Percentiles rank a stretch among this genome's conserved stretches.
phyloP scores from a whole-genome alignment of 306 rosid genomes.

The Gleditsia sinensis region DNA sequence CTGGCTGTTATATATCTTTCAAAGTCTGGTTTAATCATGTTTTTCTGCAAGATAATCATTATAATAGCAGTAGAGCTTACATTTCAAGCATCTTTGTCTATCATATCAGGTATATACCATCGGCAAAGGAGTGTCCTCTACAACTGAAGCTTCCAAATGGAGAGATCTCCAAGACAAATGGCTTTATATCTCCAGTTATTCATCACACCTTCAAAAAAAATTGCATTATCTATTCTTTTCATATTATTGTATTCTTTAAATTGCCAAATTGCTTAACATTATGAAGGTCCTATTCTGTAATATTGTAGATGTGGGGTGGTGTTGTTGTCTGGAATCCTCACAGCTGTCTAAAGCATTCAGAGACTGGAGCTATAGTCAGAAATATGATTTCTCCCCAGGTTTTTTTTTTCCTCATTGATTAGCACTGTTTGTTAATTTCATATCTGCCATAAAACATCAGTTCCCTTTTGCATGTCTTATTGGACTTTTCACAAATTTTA shows the following conservation, averaged over 20 bases:
- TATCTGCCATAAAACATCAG: background rate
- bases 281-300: slow-evolving; percentile 29
- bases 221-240: slow-evolving; percentile 3
- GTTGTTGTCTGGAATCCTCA: slow-evolving; percentile 85
- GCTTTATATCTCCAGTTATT: slow-evolving; percentile 93
- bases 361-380: slow-evolving; percentile 55
- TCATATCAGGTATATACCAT: slow-evolving; percentile 75
- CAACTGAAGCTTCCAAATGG: slow-evolving; percentile 83
- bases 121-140: slow-evolving; percentile 90
- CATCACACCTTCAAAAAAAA: slow-evolving; percentile 35
- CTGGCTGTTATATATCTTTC: background rate
- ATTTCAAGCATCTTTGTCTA: slow-evolving; percentile 28
- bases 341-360: slow-evolving; percentile 54
- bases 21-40: slow-evolving; percentile 29
- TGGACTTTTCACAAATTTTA: background rate
- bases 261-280: slow-evolving; percentile 24
- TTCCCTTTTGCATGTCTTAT: background rate
- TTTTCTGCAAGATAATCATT: background rate
- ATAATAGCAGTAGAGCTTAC: slow-evolving; percentile 3
- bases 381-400: slow-evolving; percentile 68
- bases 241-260: slow-evolving; percentile 5
- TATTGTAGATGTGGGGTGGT: slow-evolving; percentile 97
- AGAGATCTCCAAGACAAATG: slow-evolving; percentile 80
- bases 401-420: slow-evolving; percentile 34
- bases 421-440: slow-evolving; percentile 16